phyloP scores from a whole-genome alignment of 805 yeast species.

The Starmerella bombicola region DNA sequence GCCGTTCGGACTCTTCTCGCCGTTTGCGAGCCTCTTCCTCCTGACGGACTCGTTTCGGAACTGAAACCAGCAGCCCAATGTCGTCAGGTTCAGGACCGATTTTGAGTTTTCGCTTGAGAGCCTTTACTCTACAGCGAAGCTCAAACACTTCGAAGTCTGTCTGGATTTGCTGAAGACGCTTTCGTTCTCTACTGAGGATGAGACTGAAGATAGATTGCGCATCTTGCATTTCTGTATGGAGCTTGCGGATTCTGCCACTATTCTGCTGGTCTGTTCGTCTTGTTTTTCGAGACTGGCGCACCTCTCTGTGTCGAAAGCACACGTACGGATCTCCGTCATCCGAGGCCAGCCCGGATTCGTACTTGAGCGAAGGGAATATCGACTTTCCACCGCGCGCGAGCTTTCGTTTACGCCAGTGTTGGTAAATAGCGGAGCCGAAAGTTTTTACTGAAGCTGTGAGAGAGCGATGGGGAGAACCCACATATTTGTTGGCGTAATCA shows the following conservation, averaged over 20 bases:
- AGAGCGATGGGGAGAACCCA: slow-evolving; percentile 20
- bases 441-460: slow-evolving; percentile 24
- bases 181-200: slow-evolving; percentile 63
- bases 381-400: slow-evolving; percentile 55
- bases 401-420: slow-evolving; percentile 71
- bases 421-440: slow-evolving; percentile 58
- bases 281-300: slow-evolving; percentile 90
- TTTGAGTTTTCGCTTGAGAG: slow-evolving; percentile 59
- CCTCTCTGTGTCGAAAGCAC: slow-evolving; percentile 89
- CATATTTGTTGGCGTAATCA: slow-evolving; percentile 19
- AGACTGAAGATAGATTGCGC: slow-evolving; percentile 57
- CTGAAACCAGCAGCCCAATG: slow-evolving; percentile 69
- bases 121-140: slow-evolving; percentile 57
- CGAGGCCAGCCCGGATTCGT: slow-evolving; percentile 77
- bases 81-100: slow-evolving; percentile 48
- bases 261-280: slow-evolving; percentile 87
- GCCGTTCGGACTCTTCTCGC: slow-evolving; percentile 18
- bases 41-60: slow-evolving; percentile 44
- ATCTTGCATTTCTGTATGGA: slow-evolving; percentile 63
- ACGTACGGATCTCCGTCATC: slow-evolving; percentile 77
- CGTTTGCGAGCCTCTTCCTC: slow-evolving; percentile 19
- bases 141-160: slow-evolving; percentile 58
- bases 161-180: slow-evolving; percentile 48
- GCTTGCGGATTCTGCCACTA: slow-evolving; percentile 62
- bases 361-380: slow-evolving; percentile 62